phyloP scores from a whole-genome alignment of 805 yeast species.

The Helenozyma rhizophorensis region DNA sequence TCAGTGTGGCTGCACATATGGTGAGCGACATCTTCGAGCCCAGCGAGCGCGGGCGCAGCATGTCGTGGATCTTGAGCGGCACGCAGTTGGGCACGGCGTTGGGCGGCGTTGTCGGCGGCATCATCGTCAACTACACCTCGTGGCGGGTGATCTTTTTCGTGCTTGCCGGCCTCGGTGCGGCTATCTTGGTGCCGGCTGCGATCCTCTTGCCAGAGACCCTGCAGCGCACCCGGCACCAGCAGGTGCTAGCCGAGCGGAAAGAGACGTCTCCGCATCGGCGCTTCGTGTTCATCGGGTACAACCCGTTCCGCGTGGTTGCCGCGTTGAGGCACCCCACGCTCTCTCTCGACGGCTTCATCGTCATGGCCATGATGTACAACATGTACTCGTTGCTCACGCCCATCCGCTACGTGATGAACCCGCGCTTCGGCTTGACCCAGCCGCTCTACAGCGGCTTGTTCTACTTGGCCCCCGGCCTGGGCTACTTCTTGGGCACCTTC shows the following conservation, averaged over 20 bases:
- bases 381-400: conserved; percentile 55
- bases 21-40: conserved; percentile 50
- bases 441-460: conserved; percentile 52
- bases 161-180: conserved; percentile 41
- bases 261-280: conserved; percentile 25
- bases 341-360: conserved; percentile 38
- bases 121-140: conserved; percentile 43
- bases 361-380: conserved; percentile 39
- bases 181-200: conserved; percentile 29
- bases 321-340: conserved; percentile 43
- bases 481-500: conserved; percentile 46
- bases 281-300: conserved; percentile 40
- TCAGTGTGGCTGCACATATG: conserved; percentile 49
- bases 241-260: conserved; percentile 12
- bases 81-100: conserved; percentile 52
- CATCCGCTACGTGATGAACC: conserved; percentile 51
- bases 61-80: conserved; percentile 47
- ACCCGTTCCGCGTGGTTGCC: conserved; percentile 42
- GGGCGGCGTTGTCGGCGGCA: conserved; percentile 52
- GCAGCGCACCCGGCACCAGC: too few relatives aligned
- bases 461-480: conserved; percentile 55
- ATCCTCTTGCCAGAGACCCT: conserved; percentile 28
- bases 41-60: conserved; percentile 46
- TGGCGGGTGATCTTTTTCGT: conserved; percentile 56
- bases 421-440: conserved; percentile 44